phyloP scores from a whole-genome alignment of 23 red algal genomes.

The Gracilaria caudata region DNA sequence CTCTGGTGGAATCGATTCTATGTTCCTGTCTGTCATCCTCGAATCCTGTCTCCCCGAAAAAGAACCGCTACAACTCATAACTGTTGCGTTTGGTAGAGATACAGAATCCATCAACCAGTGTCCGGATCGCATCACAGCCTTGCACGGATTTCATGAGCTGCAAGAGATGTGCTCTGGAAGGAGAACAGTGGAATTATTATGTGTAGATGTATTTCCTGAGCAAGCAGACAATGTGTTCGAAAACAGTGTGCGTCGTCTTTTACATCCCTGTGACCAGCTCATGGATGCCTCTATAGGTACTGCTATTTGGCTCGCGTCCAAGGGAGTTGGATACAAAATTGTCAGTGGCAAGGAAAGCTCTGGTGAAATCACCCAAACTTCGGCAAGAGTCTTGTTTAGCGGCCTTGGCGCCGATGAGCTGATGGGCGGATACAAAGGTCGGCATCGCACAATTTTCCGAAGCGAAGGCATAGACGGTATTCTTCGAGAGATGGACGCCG shows the following conservation, averaged over 20 bases:
- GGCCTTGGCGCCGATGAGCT: conserved; percentile 96
- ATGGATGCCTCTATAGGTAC: conserved; percentile 92
- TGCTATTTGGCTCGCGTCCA: conserved; percentile 79
- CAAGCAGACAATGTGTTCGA: conserved; percentile 14
- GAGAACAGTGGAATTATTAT: conserved; percentile 53
- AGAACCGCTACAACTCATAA: conserved; percentile 78
- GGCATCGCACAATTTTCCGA: conserved; percentile 76
- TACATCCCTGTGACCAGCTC: conserved; percentile 67
- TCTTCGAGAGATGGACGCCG: conserved; percentile 80
- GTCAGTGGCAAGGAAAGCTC: not conserved
- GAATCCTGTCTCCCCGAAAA: conserved; percentile 53
- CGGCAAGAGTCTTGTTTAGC: conserved; percentile 77
- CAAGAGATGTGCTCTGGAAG: not conserved
- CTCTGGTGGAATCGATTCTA: conserved; percentile 91
- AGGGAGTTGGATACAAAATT: conserved; percentile 36
- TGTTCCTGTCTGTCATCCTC: conserved; percentile 73
- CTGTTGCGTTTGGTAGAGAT: conserved; percentile 73
- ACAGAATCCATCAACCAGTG: conserved; percentile 34
- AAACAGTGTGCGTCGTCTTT: conserved; percentile 46
- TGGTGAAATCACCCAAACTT: not conserved
- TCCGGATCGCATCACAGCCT: conserved; percentile 64
- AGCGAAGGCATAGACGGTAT: conserved; percentile 72
- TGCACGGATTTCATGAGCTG: conserved; percentile 60
- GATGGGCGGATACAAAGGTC: conserved; percentile 92
- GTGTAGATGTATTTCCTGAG: conserved; percentile 67